phyloP scores from a whole-genome alignment of 2,329 filamentous ascomycete species.

The Alternaria ventricosa region DNA sequence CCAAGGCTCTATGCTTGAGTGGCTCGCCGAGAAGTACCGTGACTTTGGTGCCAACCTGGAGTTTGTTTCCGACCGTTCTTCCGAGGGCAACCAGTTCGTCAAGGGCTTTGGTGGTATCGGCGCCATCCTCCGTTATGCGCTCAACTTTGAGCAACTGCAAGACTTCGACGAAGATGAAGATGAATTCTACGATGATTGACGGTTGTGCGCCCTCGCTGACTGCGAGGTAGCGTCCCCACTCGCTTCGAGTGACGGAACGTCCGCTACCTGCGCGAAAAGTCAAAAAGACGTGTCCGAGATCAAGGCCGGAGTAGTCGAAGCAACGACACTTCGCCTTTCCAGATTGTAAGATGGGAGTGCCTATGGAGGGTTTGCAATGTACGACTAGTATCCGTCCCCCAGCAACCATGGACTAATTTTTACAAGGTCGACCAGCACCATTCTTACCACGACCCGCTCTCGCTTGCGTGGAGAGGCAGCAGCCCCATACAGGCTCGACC shows the following conservation, averaged over 20 bases:
- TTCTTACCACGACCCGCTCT: conserved; percentile 48
- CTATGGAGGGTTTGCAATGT: conserved; percentile 47
- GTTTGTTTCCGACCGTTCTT: conserved; percentile 96
- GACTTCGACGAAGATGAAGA: conserved; percentile 80
- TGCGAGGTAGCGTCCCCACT: conserved; percentile 83
- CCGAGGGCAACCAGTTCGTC: conserved; percentile 99
- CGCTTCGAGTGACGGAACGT: conserved; percentile 62
- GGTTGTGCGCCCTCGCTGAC: conserved; percentile 82
- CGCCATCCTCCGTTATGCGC: conserved; percentile 96
- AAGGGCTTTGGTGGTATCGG: conserved; percentile 99
- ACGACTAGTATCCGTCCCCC: conserved; percentile 8
- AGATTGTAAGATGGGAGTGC: conserved; percentile 49
- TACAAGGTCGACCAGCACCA: conserved; percentile 43
- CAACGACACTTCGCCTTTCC: conserved; percentile 48
- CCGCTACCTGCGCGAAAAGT: conserved; percentile 52
- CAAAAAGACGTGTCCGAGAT: conserved; percentile 41
- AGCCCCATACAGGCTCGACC: conserved; percentile 20
- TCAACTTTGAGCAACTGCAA: conserved; percentile 99
- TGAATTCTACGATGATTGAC: conserved; percentile 96
- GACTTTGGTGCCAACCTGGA: conserved; percentile 95
- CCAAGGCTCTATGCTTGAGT: conserved; percentile 95
- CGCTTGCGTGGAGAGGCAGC: conserved; percentile 45
- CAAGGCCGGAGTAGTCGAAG: conserved; percentile 39
- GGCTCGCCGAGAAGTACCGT: conserved; percentile 98
- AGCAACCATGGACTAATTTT: conserved; percentile 8